These are phyloP conservation scores for Epipyxis sp. DNA, from an alignment of 108 stramenopile genomes.

Conservation along the genomic window DNA sequence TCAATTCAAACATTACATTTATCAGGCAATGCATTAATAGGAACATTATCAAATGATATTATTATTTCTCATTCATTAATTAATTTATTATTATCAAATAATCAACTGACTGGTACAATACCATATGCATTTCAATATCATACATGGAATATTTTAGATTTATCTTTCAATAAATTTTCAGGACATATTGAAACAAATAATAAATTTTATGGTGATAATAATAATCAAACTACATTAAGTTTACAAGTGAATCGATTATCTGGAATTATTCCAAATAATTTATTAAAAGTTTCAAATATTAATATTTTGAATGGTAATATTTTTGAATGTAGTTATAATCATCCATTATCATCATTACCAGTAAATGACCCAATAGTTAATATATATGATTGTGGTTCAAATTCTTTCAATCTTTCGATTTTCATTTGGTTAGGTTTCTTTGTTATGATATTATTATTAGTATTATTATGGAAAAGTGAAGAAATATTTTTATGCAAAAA, in stretches of 20 bases:
- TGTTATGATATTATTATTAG: too few relatives aligned
- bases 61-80: neutral
- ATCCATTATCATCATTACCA: neutral
- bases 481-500: too few relatives aligned
- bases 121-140: neutral
- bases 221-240: neutral
- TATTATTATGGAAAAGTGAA: too few relatives aligned
- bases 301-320: constrained; percentile 5
- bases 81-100: neutral
- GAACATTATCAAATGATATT: neutral
- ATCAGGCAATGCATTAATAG: neutral
- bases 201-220: neutral
- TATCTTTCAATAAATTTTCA: constrained; percentile 3
- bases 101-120: neutral
- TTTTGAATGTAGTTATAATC: constrained; percentile 9
- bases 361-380: neutral
- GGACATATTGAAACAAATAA: neutral
- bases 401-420: neutral
- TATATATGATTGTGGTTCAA: constrained; percentile 3
- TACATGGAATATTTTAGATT: neutral
- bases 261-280: neutral
- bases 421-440: neutral
- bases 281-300: neutral
- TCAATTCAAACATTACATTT: constrained; percentile 3
- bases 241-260: neutral